Evolutionary conservation across 192 early-diverging fungal genomes (phyloP), one percentile per base, ranked within the genome.

Genomic region (Diversispora epigaea): DNA sequence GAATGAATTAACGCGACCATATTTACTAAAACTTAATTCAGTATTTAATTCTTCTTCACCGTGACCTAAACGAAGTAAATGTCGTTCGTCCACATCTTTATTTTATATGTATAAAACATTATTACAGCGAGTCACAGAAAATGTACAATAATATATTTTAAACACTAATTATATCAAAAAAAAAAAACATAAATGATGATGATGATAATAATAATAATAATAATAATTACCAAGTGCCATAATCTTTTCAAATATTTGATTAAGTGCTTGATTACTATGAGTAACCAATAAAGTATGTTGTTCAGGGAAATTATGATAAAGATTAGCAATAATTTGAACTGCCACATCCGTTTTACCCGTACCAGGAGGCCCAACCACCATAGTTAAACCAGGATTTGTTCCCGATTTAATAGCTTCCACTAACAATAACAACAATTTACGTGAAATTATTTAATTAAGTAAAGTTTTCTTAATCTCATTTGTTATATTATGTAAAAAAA

Each of bases 291-390:
- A 87, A 15, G 91, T 98, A 58, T 94, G 96, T 77, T 98, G 91
- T 14, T 89, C 82, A 0, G 96, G 76, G 82, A 89, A 84, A 69
- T 93, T 94, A 84, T 97, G 95, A 79, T 99, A 99, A 49, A 98
- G 81, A 74, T 97, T 98, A 79, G 93, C 86, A 72, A 98, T 93
- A 25, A 96, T 94, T 80, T 99, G 96, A 11, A 96, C 98, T 0
- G 98, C 96, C 4, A 96, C 92, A 79, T 98, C 96, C 0, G 97
- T 98, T 80, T 99, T 99, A 60, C 98, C 98, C 7, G 98, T 96
- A 56, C 98, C 98, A 11, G 98, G 98, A 68, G 98, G 97, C 40
- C 98, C 98, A 39, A 98, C 96, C 4, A 99, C 84, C 81, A 99
- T 78, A 4, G 96, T 95, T 41, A 99, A 82, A 1, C 98, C 98